These are phyloP conservation scores for Podochytrium sp. DNA, from an alignment of 192 early-diverging fungal species.

Conservation along the genomic window DNA sequence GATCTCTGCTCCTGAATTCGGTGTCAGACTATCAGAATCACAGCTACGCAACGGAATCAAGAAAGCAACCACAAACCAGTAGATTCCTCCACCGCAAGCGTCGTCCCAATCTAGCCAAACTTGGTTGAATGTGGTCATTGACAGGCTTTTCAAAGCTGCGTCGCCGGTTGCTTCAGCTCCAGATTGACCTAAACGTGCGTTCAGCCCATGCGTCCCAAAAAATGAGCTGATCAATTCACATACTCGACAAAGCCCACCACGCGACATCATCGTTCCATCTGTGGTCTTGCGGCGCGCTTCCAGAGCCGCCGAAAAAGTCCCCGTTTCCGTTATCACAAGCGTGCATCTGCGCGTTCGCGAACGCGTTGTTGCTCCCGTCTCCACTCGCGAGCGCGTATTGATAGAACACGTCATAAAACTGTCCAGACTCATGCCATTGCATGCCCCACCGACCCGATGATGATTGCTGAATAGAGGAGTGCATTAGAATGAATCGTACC, in stretches of 20 bases:
- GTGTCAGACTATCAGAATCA: not conserved
- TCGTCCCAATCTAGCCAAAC: slow-evolving; percentile 44
- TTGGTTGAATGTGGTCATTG: slow-evolving; percentile 42
- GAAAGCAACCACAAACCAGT: slow-evolving; percentile 35
- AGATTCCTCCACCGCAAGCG: slow-evolving; percentile 54
- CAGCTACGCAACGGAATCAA: not conserved
- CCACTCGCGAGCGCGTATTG: not conserved
- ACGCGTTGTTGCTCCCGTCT: not conserved
- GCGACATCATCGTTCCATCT: slow-evolving; percentile 34
- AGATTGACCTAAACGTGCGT: slow-evolving; percentile 23
- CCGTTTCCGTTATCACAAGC: not conserved
- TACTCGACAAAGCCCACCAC: slow-evolving; percentile 47
- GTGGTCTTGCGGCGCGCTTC: slow-evolving; percentile 13
- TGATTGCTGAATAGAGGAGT: too few species aligned
- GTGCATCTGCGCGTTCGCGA: not conserved
- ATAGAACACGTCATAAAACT: not conserved
- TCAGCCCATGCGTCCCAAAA: slow-evolving; percentile 7
- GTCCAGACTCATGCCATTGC: slow-evolving; percentile 34
- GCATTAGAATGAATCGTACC: too few species aligned
- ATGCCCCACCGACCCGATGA: not conserved
- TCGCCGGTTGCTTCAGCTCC: not conserved
- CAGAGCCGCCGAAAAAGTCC: slow-evolving; percentile 14
- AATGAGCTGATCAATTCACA: not conserved
- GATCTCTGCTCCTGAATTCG: slow-evolving; percentile 30
- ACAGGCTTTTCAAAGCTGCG: not conserved